These are phyloP conservation scores for Clonostachys sp. DNA, from an alignment of 2,329 filamentous ascomycete genomes.

Conservation along the genomic window DNA sequence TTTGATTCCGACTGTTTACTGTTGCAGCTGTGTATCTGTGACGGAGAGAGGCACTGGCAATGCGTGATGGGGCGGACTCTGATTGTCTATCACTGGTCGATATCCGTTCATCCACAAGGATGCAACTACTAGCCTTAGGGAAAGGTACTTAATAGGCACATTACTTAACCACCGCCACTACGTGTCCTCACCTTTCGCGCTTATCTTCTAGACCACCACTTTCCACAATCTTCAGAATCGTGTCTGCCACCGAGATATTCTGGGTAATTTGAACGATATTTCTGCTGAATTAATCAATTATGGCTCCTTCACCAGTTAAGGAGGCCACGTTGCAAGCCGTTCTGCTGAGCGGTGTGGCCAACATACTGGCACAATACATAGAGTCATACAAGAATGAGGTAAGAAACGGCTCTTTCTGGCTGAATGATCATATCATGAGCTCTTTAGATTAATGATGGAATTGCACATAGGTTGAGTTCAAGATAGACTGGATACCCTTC, in stretches of 20 bases:
- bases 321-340: conserved; percentile 62
- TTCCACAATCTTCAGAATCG: too few species aligned
- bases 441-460: neutral
- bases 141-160: too few species aligned
- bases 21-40: too few species aligned
- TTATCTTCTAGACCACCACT: too few species aligned
- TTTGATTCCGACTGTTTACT: too few species aligned
- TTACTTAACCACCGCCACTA: too few species aligned
- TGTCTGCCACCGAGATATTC: neutral
- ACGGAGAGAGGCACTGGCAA: too few species aligned
- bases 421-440: neutral
- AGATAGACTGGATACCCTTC: conserved; percentile 62
- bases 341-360: conserved; percentile 62
- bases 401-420: conserved; percentile 12
- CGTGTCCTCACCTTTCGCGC: too few species aligned
- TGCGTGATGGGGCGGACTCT: too few species aligned
- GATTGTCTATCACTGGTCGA: too few species aligned
- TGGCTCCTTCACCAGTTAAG: conserved; percentile 37
- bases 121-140: too few species aligned
- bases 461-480: conserved; percentile 45
- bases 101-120: too few species aligned
- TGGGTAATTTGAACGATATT: neutral
- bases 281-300: neutral
- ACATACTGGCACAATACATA: conserved; percentile 69
- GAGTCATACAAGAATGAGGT: conserved; percentile 58